Evolutionary conservation across 1,284 basidiomycete species (phyloP), one percentile per base, ranked within the genome.

Genomic region (Pholiota adiposa): DNA sequence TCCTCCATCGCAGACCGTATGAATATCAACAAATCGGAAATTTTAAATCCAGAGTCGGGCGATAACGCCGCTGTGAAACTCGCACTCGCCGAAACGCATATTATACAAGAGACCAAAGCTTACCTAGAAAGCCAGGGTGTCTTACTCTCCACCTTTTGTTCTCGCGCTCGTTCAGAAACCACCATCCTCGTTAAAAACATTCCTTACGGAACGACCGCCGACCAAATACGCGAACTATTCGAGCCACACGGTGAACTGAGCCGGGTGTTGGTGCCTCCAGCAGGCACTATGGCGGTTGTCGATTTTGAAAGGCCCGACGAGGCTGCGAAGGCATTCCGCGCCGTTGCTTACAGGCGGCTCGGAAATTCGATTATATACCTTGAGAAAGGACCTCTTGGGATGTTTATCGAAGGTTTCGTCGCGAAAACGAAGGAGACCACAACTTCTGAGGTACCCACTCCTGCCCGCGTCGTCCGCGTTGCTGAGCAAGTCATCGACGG

Each of bases 131-230:
- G 80, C 23, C 87, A 88, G 64, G 90, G 90, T 23, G 85, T 91
- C 59, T 71, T 86, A 19, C 74, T 91, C 5, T 80, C 85, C 0
- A 78, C 86, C 0, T 88, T 90, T 63, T 77, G 83, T 1, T 75
- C 80, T 1, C 75, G 82, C 2, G 77, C 78, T 0, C 83, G 87
- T 1, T 95, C 93, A 0, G 87, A 93, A 67, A 96, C 93, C 0
- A 88, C 85, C 48, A 89, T 98, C 58, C 83, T 99, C 8, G 93
- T 98, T 62, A 99, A 99, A 80, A 98, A 99, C 75, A 96, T 99
- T 46, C 96, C 97, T 0, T 97, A 93, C 69, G 94, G 94, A 14
- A 98, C 96, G 0, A 86, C 89, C 0, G 77, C 80, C 0, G 84
- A 87, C 11, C 86, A 92, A 62, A 84, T 98, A 18, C 84, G 85